A percentile compares a stretch with the other conserved stretches of the same genome.
These are phyloP conservation scores for Alternaria gansuensis DNA, from an alignment of 2,329 filamentous ascomycete genomes.

Conservation along the genomic window DNA sequence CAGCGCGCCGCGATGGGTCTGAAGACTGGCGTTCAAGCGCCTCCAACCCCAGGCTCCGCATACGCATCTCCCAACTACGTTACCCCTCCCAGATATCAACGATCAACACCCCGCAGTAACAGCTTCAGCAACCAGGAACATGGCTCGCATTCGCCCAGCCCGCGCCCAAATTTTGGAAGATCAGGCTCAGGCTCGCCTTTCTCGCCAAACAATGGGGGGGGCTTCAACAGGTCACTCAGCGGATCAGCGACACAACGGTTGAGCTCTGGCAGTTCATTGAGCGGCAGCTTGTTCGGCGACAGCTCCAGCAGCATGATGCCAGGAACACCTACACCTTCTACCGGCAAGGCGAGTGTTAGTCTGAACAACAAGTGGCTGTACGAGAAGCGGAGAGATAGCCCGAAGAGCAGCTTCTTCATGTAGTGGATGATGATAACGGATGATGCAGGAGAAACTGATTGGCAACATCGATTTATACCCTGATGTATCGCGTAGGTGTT, in stretches of 20 bases:
- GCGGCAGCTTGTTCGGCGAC: conserved; percentile 50
- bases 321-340: conserved; percentile 71
- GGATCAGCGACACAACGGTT: conserved; percentile 63
- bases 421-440: conserved; percentile 12
- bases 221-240: conserved; percentile 72
- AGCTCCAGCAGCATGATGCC: conserved; percentile 58
- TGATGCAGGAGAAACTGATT: conserved; percentile 4
- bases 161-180: conserved; percentile 44
- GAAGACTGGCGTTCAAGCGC: conserved; percentile 66
- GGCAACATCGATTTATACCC: conserved; percentile 46
- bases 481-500: conserved; percentile 42
- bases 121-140: conserved; percentile 61
- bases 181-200: conserved; percentile 56
- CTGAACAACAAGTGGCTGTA: conserved; percentile 96
- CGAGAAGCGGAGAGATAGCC: conserved; percentile 74
- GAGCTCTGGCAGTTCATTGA: conserved; percentile 65
- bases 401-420: conserved; percentile 43
- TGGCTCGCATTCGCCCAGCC: conserved; percentile 64
- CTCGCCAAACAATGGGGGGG: conserved; percentile 60
- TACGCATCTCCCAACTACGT: conserved; percentile 66
- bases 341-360: conserved; percentile 71
- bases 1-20: conserved; percentile 88
- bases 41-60: conserved; percentile 69
- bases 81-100: conserved; percentile 86
- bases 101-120: conserved; percentile 73